Evolutionary conservation across 306 rosid species (phyloP).

Genomic region (Pyrus betulifolia): DNA sequence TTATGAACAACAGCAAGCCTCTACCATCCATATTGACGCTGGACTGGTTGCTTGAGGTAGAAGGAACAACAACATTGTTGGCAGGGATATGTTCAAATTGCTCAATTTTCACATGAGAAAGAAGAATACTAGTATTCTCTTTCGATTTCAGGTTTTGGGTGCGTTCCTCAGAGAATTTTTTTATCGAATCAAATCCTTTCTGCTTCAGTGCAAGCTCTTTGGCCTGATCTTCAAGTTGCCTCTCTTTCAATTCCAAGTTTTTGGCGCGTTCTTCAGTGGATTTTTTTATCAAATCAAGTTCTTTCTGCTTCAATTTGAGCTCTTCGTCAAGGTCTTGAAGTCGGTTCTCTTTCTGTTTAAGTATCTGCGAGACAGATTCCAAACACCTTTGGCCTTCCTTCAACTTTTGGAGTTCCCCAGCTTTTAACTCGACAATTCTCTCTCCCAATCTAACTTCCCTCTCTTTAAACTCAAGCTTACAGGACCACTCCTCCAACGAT

Average conservation of each 20-base stretch:
- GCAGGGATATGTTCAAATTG: neutral
- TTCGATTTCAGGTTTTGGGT: neutral
- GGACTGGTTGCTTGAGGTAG: neutral
- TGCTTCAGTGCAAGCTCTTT: neutral
- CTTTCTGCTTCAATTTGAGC: conserved; percentile 14
- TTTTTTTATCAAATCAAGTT: neutral
- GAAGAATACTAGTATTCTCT: conserved; percentile 8
- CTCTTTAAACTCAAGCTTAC: neutral
- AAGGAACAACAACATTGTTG: neutral
- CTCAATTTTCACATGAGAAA: conserved; percentile 14
- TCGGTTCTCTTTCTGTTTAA: conserved; percentile 15
- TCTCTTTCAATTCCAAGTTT: conserved; percentile 17
- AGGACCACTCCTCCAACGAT: neutral
- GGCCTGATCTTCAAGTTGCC: conserved; percentile 5
- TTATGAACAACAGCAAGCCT: conserved; percentile 22
- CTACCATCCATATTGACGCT: conserved; percentile 9
- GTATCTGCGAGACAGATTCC: conserved; percentile 6
- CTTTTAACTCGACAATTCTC: neutral
- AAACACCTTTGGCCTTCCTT: conserved; percentile 3
- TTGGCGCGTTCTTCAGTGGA: neutral
- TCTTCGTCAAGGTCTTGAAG: conserved; percentile 9
- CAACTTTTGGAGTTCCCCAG: neutral
- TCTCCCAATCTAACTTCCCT: neutral
- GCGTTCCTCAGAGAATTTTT: neutral
- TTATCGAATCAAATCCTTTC: neutral